A percentile compares a stretch with the other conserved stretches of the same genome.
These are phyloP conservation scores for Wickerhamomyces chambardii DNA, from an alignment of 805 yeast genomes.

Conservation along the genomic window DNA sequence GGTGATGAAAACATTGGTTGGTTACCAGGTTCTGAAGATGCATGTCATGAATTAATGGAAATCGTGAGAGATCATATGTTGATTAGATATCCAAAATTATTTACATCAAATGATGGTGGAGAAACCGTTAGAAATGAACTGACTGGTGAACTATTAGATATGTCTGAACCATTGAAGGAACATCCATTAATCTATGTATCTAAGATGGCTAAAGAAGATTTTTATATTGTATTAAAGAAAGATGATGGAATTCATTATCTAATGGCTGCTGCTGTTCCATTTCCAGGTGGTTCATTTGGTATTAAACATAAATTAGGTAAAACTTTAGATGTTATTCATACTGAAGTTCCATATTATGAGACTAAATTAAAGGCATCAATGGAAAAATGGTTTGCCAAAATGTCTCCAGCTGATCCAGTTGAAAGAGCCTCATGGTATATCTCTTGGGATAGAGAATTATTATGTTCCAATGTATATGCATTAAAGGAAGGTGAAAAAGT, in stretches of 20 bases:
- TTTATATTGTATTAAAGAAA: conserved; percentile 51
- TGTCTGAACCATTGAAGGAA: conserved; percentile 48
- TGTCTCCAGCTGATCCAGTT: conserved; percentile 53
- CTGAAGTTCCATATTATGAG: conserved; percentile 61
- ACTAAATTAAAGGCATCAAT: conserved; percentile 57
- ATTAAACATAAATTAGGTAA: conserved; percentile 51
- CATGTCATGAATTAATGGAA: conserved; percentile 56
- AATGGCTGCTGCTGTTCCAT: conserved; percentile 69
- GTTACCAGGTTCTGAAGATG: conserved; percentile 56
- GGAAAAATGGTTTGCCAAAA: conserved; percentile 64
- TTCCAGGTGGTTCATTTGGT: conserved; percentile 73
- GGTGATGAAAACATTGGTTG: conserved; percentile 57
- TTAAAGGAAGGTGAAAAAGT: conserved; percentile 35
- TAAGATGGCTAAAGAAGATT: conserved; percentile 71
- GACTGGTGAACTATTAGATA: conserved; percentile 54
- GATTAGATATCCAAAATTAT: conserved; percentile 53
- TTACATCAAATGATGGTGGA: conserved; percentile 41
- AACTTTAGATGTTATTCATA: conserved; percentile 54
- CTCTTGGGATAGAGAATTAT: conserved; percentile 62
- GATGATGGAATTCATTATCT: conserved; percentile 52
- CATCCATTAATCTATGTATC: conserved; percentile 57
- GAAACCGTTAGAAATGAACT: conserved; percentile 48
- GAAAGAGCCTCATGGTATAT: conserved; percentile 73
- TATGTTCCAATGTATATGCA: conserved; percentile 47
- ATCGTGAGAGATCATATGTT: conserved; percentile 50